A percentile compares a stretch with the other conserved stretches of the same genome.
phyloP scores from a whole-genome alignment of 768 basidiomycete genomes.

The Hericium alpestre region DNA sequence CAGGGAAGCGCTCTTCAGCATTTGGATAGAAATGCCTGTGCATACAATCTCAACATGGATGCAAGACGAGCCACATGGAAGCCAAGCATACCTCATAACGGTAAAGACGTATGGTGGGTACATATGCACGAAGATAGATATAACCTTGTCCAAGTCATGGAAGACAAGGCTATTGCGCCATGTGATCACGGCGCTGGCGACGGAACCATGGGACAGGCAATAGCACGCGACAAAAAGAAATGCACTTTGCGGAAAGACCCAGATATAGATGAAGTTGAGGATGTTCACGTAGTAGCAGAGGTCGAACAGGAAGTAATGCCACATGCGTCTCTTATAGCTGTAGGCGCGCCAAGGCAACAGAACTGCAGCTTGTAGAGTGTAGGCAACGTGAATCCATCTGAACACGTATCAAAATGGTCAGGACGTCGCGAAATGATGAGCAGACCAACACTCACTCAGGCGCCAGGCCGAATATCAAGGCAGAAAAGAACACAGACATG shows the following conservation, averaged over 20 bases:
- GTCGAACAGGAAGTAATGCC: constrained; percentile 92
- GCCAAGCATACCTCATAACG: constrained; percentile 59
- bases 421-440: not conserved
- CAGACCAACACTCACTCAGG: constrained; percentile 54
- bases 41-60: not conserved
- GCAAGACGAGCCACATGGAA: not conserved
- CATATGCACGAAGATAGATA: constrained; percentile 89
- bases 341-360: constrained; percentile 78
- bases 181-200: constrained; percentile 91
- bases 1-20: constrained; percentile 77
- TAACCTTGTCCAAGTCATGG: constrained; percentile 94
- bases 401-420: constrained; percentile 7
- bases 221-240: constrained; percentile 87
- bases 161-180: constrained; percentile 99
- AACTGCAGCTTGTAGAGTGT: constrained; percentile 67
- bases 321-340: constrained; percentile 83
- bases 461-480: constrained; percentile 78
- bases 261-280: constrained; percentile 85
- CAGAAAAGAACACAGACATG: constrained; percentile 75
- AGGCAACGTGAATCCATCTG: constrained; percentile 83
- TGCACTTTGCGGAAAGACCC: constrained; percentile 72
- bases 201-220: constrained; percentile 80
- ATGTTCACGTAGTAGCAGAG: constrained; percentile 90
- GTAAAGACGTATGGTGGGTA: constrained; percentile 88
- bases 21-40: constrained; percentile 80